These are phyloP conservation scores for Pyrrhoderma lamaoense DNA, from an alignment of 1,284 basidiomycete species.

Conservation along the genomic window DNA sequence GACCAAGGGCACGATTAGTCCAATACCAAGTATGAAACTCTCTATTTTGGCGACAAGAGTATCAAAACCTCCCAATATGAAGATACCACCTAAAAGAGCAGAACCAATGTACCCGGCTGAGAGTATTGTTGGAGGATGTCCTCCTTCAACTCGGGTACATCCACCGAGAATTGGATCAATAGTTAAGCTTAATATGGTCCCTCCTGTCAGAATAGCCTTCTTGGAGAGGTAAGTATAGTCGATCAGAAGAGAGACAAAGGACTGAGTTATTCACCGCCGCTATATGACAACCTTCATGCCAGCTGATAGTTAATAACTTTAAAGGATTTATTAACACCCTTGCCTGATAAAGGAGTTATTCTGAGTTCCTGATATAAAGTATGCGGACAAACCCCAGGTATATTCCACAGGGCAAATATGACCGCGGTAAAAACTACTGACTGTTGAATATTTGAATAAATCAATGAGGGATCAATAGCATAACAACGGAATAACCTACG, in stretches of 20 bases:
- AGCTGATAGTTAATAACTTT: constrained; percentile 77
- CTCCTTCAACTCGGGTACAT: constrained; percentile 69
- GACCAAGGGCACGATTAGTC: constrained; percentile 62
- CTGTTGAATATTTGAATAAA: constrained; percentile 29
- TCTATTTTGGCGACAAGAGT: constrained; percentile 74
- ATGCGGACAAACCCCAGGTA: constrained; percentile 40
- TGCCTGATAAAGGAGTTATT: constrained; percentile 26
- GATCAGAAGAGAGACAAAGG: background rate
- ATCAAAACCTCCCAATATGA: constrained; percentile 73
- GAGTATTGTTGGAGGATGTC: constrained; percentile 60
- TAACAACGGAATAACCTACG: constrained; percentile 37
- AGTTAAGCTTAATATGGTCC: constrained; percentile 64
- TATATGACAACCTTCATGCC: constrained; percentile 81
- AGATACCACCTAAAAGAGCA: constrained; percentile 67
- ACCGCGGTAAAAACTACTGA: constrained; percentile 73
- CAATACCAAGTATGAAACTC: constrained; percentile 73
- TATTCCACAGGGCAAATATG: constrained; percentile 77
- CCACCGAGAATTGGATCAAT: constrained; percentile 80
- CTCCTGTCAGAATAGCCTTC: constrained; percentile 71
- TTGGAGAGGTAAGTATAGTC: background rate
- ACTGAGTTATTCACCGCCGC: constrained; percentile 43
- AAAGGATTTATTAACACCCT: constrained; percentile 70
- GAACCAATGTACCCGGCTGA: constrained; percentile 74
- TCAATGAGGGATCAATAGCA: background rate
- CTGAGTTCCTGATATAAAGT: background rate